Evolutionary conservation across 208 protist genomes (phyloP).

Genomic region (Strigomonas culicis): DNA sequence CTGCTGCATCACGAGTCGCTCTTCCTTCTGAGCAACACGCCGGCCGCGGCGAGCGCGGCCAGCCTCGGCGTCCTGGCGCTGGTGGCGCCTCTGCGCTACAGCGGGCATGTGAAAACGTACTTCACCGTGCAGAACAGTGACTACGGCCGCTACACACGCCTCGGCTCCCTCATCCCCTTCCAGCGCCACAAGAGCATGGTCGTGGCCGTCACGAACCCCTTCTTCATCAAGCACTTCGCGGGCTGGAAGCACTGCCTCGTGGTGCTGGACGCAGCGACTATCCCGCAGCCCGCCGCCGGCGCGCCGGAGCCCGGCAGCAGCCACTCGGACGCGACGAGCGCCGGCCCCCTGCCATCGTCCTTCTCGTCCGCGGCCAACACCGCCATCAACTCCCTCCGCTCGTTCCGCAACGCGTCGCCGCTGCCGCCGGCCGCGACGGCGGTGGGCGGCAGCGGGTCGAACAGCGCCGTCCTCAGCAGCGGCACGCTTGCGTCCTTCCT

Average conservation of each 20-base stretch:
- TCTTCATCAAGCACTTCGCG: conserved; percentile 73
- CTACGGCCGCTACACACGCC: conserved; percentile 48
- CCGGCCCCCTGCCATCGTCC: too few relatives aligned
- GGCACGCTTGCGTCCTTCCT: background rate
- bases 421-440: background rate
- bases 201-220: conserved; percentile 76
- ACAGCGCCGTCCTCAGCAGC: too few relatives aligned
- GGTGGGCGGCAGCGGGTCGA: background rate
- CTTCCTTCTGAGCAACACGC: conserved; percentile 77
- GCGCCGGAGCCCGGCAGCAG: too few relatives aligned
- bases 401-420: background rate
- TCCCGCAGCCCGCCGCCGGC: too few relatives aligned
- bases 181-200: conserved; percentile 37
- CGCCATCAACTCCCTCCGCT: background rate
- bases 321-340: too few relatives aligned
- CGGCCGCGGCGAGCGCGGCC: conserved; percentile 61
- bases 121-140: conserved; percentile 83
- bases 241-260: conserved; percentile 70
- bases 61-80: conserved; percentile 72
- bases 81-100: conserved; percentile 68
- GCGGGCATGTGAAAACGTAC: conserved; percentile 61
- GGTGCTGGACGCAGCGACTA: too few relatives aligned
- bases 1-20: conserved; percentile 76
- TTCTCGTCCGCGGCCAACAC: background rate
- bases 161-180: conserved; percentile 73